These are phyloP conservation scores for Russula griseocarnosa DNA, from an alignment of 768 basidiomycete genomes.

Conservation along the genomic window DNA sequence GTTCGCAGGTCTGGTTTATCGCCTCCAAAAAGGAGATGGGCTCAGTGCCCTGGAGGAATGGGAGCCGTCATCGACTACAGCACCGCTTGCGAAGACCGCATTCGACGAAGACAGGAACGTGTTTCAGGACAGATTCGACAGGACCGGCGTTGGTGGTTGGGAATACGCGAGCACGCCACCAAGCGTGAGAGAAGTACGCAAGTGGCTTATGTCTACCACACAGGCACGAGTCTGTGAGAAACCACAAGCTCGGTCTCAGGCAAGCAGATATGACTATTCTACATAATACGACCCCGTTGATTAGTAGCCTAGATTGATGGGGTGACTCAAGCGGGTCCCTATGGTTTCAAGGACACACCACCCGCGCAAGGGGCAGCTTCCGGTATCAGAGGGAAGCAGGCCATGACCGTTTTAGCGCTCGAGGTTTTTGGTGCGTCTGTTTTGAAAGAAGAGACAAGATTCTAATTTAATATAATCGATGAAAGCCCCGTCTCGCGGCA, in stretches of 20 bases:
- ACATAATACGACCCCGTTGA: constrained; percentile 8
- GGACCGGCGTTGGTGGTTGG: constrained; percentile 57
- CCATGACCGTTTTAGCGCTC: constrained; percentile 75
- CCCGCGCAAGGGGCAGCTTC: constrained; percentile 36
- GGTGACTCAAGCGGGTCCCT: constrained; percentile 69
- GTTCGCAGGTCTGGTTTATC: constrained; percentile 76
- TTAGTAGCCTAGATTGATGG: constrained; percentile 53
- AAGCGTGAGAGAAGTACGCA: constrained; percentile 47
- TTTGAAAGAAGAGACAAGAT: neutral
- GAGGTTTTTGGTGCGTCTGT: constrained; percentile 75
- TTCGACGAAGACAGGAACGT: constrained; percentile 12
- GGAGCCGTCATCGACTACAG: constrained; percentile 30
- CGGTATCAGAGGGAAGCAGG: constrained; percentile 52
- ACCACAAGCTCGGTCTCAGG: constrained; percentile 49
- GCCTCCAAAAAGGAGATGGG: constrained; percentile 60
- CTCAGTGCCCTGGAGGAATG: constrained; percentile 61
- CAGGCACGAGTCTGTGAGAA: constrained; percentile 27
- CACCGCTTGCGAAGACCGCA: neutral
- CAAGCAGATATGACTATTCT: constrained; percentile 28
- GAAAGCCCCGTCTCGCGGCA: constrained; percentile 47
- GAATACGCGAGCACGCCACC: constrained; percentile 76
- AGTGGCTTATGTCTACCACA: constrained; percentile 47
- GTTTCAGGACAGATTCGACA: constrained; percentile 28
- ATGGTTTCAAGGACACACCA: constrained; percentile 61
- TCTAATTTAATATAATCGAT: neutral